These are phyloP conservation scores for Escovopsis sp. DNA, from an alignment of 2,329 filamentous ascomycete genomes.

Conservation along the genomic window DNA sequence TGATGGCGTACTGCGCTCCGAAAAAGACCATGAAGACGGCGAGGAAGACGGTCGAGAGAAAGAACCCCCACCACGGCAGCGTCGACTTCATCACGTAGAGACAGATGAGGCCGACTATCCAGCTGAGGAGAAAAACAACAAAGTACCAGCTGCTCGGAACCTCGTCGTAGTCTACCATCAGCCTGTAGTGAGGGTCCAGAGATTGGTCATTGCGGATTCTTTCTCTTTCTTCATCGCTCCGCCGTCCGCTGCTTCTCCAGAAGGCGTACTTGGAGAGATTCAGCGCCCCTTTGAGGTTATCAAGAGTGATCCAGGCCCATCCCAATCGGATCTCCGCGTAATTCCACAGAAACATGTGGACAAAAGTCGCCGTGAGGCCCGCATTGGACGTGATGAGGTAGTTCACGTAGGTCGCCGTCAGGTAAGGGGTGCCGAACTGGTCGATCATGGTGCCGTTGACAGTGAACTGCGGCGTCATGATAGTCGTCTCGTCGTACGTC, in stretches of 20 bases:
- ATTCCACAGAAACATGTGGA: conserved; percentile 12
- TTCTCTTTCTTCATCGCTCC: conserved; percentile 3
- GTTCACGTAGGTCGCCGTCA: conserved; percentile 24
- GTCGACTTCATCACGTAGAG: conserved; percentile 18
- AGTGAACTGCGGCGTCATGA: conserved; percentile 19
- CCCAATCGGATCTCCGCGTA: conserved; percentile 10
- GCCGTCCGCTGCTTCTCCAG: not conserved
- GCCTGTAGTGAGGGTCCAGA: conserved; percentile 26
- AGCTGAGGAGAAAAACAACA: conserved; percentile 11
- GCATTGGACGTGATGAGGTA: conserved; percentile 30
- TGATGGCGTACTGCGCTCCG: conserved; percentile 22
- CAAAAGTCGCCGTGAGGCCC: conserved; percentile 30
- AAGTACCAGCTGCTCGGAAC: conserved; percentile 29
- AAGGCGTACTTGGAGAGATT: not conserved
- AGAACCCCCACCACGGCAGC: conserved; percentile 24
- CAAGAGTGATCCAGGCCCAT: conserved; percentile 4
- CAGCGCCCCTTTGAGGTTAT: not conserved
- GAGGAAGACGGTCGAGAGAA: conserved; percentile 22
- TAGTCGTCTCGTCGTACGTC: conserved; percentile 27
- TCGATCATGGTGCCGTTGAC: conserved; percentile 17
- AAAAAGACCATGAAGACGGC: conserved; percentile 24
- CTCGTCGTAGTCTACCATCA: conserved; percentile 26
- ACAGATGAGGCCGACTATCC: conserved; percentile 22
- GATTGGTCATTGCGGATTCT: conserved; percentile 7
- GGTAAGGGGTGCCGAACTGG: conserved; percentile 24